phyloP scores from a whole-genome alignment of 495 filamentous ascomycete genomes.

The Annulohypoxylon stygium region DNA sequence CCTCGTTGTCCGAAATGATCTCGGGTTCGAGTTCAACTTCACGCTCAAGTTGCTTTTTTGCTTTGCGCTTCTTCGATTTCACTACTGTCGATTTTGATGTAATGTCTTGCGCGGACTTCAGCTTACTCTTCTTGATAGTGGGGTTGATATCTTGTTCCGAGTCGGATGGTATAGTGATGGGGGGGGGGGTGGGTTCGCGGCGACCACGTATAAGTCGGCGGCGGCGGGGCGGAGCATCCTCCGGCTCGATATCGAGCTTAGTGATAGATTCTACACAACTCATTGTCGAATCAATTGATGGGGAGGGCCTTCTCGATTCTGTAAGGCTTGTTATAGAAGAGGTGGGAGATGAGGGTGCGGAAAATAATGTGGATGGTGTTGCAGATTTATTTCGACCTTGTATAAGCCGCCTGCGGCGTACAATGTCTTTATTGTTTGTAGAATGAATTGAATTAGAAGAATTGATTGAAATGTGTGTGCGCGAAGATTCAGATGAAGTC shows the following conservation, averaged over 20 bases:
- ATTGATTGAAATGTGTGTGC: constrained; percentile 20
- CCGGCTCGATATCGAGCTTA: background rate
- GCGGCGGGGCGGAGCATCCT: constrained; percentile 41
- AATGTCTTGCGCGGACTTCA: background rate
- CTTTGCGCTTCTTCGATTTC: constrained; percentile 38
- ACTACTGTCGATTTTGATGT: background rate
- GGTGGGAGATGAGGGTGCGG: constrained; percentile 42
- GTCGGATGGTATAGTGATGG: constrained; percentile 37
- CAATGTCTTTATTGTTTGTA: constrained; percentile 9
- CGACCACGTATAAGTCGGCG: constrained; percentile 69
- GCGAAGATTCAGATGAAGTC: constrained; percentile 27
- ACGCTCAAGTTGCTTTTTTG: constrained; percentile 2
- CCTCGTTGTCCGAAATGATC: background rate
- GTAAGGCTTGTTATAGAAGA: constrained; percentile 43
- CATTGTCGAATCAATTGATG: constrained; percentile 14
- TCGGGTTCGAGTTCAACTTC: background rate
- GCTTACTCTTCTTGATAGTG: constrained; percentile 28
- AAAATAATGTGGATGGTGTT: constrained; percentile 43
- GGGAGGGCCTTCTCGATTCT: constrained; percentile 32
- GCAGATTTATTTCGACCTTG: constrained; percentile 44
- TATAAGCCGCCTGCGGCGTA: constrained; percentile 43
- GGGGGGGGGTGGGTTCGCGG: constrained; percentile 61
- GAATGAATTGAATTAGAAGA: constrained; percentile 26
- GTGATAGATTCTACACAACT: background rate
- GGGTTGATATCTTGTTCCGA: constrained; percentile 14